Evolutionary conservation across 139 green algal genomes (phyloP), one percentile per base, ranked within the genome.

Genomic region (Chlamydomonas sp.): DNA sequence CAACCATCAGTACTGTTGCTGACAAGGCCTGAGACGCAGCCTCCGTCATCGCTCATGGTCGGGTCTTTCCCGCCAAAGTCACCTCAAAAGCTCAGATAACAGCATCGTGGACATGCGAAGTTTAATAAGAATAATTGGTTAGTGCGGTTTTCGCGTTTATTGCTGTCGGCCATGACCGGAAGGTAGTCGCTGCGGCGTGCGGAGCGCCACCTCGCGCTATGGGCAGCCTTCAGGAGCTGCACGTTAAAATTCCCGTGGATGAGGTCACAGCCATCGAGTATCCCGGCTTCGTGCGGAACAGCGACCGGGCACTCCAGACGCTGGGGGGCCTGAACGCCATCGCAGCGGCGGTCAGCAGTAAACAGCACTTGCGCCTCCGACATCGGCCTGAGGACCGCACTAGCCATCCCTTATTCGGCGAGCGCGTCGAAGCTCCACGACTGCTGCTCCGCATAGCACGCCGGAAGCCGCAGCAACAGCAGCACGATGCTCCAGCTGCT

Each of bases 351-450:
- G 77, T 69, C 61, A 77, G 8, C 81, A 17, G 62, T 1, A 63
- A 78, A 16, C 7, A 12, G 14, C 58, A 62, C 12, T 81, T 93
- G 7, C 88, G 89, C 78, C 88, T 94, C 58, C 79, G 81, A 66
- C 83, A 88, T 73, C 78, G 92, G 0, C 92, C 90, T 2, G 81
- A 92, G 16, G 92, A 94, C 17, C 81, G 84, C 63, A 83, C 71
- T 2, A 91, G 80, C 68, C 92, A 94, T 60, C 88, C 90, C 0
- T 49, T 94, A 14, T 91, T 90, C 49, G 92, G 82, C 17, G 92
- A 94, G 58, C 85, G 78, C 20, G 73, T 58, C 6, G 66, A 68
- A 66, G 61, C 15, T 18, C 31, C 17, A 15, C 77, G 71, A 2
- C 88, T 93, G 79, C 66, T 94, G 62, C 83, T 94, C 69, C 85